Conservation (phyloP, 2,329 filamentous ascomycete genomes). For the Amauroascus niger region DNA sequence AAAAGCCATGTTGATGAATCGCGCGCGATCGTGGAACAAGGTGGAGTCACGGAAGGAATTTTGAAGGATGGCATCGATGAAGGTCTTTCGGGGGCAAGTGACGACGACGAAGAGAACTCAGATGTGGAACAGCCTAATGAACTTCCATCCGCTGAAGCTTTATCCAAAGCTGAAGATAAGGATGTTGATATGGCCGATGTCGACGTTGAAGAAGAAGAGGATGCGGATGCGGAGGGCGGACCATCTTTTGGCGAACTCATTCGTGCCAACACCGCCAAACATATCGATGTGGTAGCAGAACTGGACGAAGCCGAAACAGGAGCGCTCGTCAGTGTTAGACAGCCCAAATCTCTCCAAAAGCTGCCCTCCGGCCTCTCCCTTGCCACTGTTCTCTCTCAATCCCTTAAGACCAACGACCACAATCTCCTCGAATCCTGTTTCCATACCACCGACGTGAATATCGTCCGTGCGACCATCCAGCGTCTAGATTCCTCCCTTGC, state of each 20-base stretch:
- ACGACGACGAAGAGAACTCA: conserved; percentile 24
- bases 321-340: conserved; percentile 39
- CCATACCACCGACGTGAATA: conserved; percentile 63
- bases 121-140: conserved; percentile 10
- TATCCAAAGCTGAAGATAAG: conserved; percentile 19
- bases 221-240: conserved; percentile 37
- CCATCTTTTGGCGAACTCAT: conserved; percentile 84
- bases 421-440: conserved; percentile 88
- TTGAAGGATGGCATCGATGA: conserved; percentile 25
- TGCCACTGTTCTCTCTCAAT: conserved; percentile 84
- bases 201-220: conserved; percentile 37
- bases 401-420: conserved; percentile 82
- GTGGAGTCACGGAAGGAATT: conserved; percentile 39
- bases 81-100: conserved; percentile 23
- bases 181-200: conserved; percentile 30
- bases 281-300: conserved; percentile 59
- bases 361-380: conserved; percentile 68
- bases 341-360: conserved; percentile 42
- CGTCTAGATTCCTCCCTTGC: conserved; percentile 79
- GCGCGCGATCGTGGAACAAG: conserved; percentile 44
- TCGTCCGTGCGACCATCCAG: conserved; percentile 81
- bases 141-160: neutral
- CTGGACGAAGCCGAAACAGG: conserved; percentile 40
- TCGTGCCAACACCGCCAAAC: conserved; percentile 56
- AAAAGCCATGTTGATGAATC: conserved; percentile 50